Conservation (phyloP, 768 basidiomycete genomes). For the Dentipellis sp. region DNA sequence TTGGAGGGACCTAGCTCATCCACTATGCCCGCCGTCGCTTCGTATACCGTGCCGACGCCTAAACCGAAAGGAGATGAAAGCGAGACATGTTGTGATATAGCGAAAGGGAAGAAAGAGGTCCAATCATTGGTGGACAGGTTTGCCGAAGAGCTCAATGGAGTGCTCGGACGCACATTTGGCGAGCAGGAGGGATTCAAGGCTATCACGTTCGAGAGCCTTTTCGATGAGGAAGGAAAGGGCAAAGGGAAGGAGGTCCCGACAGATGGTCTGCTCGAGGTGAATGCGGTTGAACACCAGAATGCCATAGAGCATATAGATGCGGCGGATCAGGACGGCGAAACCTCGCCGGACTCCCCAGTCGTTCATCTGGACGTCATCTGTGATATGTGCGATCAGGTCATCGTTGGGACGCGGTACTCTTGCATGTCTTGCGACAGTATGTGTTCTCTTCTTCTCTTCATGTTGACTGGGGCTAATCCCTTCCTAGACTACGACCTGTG, state of each 20-base stretch:
- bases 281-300: no score
- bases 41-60: no score
- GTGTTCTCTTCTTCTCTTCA: constrained; percentile 12
- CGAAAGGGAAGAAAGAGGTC: constrained; percentile 41
- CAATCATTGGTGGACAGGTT: constrained; percentile 39
- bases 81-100: constrained; percentile 33
- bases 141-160: constrained; percentile 40
- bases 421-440: constrained; percentile 69
- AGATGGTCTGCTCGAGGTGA: neutral
- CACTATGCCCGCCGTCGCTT: no score
- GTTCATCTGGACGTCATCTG: constrained; percentile 55
- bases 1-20: no score
- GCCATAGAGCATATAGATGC: no score
- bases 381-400: constrained; percentile 47
- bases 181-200: constrained; percentile 7
- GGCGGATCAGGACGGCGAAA: no score
- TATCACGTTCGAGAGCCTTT: neutral
- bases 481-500: constrained; percentile 65
- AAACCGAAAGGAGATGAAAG: neutral
- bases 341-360: constrained; percentile 4
- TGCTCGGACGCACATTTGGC: constrained; percentile 31
- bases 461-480: neutral
- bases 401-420: constrained; percentile 68
- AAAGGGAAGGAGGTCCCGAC: neutral
- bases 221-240: neutral